Base-by-base conservation (phyloP, 176 grass and related monocot genomes). In the Triticum dicoccoides region DNA sequence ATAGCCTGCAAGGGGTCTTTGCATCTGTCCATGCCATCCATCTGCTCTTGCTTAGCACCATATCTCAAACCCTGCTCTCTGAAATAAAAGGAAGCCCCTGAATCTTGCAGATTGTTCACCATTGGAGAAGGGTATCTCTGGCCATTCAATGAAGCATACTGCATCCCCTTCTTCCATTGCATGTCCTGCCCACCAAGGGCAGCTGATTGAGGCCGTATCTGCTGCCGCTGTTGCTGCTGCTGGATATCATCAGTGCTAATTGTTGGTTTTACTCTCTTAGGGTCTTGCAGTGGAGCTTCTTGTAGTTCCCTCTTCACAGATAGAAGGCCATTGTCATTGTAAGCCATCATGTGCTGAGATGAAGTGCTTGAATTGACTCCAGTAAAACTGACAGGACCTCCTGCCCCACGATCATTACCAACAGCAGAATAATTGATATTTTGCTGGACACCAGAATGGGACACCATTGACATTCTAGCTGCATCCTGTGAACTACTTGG, bases 141-240 rank as follows among this genome's bases (percentile, higher is more conserved):
- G 61, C 89, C 62, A 59, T 51, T 85, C 86, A 96, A 85, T 82
- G 90, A 41, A 87, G 90, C 21, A 89, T 93, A 94, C 14, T 93
- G 97, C 61, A 89, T 85, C 61, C 86, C 91, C 68, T 95, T 99
- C 82, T 93, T 95, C 94, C 91, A 91, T 77, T 91, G 94, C 87
- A 93, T 85, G 69, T 92, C 93, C 65, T 80, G 81, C 44, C 86
- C 93, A 80, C 49, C 24, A 69, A 94, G 62, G 20, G 86, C 76
- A 49, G 69, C 81, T 81, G 87, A 72, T 76, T 90, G 94, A 79
- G 88, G 32, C 58, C 85, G 83, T 74, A 88, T 86, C 45, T 96
- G 89, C 41, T 95, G 92, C 84, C 90, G 94, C 23, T 64, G 58
- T 42, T 80, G 78, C 59, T 95, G 89, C 39, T 90, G 95, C 73